A percentile compares a stretch with the other conserved stretches of the same genome.
Conservation (phyloP, 2,329 filamentous ascomycete species). For the Cladosporium sp. region DNA sequence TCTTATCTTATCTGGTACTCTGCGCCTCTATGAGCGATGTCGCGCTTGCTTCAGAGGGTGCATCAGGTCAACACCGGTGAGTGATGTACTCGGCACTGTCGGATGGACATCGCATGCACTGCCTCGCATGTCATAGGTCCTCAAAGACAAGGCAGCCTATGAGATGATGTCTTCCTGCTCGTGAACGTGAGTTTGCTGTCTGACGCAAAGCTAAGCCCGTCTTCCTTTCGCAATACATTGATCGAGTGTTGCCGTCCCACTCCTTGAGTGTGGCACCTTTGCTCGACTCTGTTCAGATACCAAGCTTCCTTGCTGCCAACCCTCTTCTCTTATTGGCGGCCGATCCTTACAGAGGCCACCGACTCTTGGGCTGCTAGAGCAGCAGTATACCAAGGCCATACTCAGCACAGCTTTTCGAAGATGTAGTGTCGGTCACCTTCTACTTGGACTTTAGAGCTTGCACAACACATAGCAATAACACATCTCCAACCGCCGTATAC, state of each 20-base stretch:
- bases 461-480: neutral
- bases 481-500: neutral
- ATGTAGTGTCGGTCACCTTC: neutral
- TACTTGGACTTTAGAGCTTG: neutral
- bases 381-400: neutral
- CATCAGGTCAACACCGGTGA: neutral
- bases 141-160: neutral
- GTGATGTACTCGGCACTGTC: neutral
- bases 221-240: neutral
- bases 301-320: neutral
- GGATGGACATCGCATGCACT: neutral
- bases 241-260: neutral
- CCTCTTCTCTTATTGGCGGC: neutral
- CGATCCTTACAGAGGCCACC: slow-evolving; percentile 1
- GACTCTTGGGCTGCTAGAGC: neutral
- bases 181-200: neutral
- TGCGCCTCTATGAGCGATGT: neutral
- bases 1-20: slow-evolving; percentile 2
- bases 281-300: neutral
- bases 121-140: neutral
- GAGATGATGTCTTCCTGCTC: neutral
- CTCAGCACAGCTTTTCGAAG: neutral
- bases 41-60: neutral
- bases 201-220: neutral
- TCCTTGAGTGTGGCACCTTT: neutral